Evolutionary conservation across 2,329 filamentous ascomycete genomes (phyloP).

Genomic region (Alternaria panax): DNA sequence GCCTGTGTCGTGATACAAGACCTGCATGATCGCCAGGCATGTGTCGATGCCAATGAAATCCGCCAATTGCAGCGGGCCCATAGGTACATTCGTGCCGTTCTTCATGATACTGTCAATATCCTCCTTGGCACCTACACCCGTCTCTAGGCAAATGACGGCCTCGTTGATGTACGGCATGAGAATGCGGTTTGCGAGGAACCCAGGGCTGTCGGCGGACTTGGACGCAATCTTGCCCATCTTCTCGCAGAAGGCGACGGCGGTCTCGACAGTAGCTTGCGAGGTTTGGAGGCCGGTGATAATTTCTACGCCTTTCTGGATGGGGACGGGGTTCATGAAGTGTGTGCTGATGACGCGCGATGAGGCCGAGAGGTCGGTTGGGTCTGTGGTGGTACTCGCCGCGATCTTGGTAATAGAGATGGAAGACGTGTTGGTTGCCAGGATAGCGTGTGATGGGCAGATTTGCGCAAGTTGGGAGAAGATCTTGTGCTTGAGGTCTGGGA

Average conservation of each 20-base stretch:
- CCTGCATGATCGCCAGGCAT: slow-evolving; percentile 96
- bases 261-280: slow-evolving; percentile 79
- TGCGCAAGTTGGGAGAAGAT: slow-evolving; percentile 86
- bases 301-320: slow-evolving; percentile 95
- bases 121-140: slow-evolving; percentile 84
- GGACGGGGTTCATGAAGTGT: slow-evolving; percentile 99
- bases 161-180: slow-evolving; percentile 99
- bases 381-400: slow-evolving; percentile 80
- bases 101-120: slow-evolving; percentile 99
- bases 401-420: slow-evolving; percentile 98
- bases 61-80: slow-evolving; percentile 91
- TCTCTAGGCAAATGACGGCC: slow-evolving; percentile 94
- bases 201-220: slow-evolving; percentile 85
- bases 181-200: slow-evolving; percentile 95
- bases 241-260: slow-evolving; percentile 84
- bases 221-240: slow-evolving; percentile 93
- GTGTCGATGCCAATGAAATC: slow-evolving; percentile 98
- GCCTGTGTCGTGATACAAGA: slow-evolving; percentile 87
- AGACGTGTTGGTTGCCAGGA: slow-evolving; percentile 97
- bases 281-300: slow-evolving; percentile 96
- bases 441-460: slow-evolving; percentile 82
- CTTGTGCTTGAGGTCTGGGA: slow-evolving; percentile 82
- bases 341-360: slow-evolving; percentile 91
- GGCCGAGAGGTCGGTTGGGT: slow-evolving; percentile 80
- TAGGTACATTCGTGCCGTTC: slow-evolving; percentile 97